Base-by-base conservation (phyloP, 352 stramenopile genomes). In the Globisporangium takayamanum region DNA sequence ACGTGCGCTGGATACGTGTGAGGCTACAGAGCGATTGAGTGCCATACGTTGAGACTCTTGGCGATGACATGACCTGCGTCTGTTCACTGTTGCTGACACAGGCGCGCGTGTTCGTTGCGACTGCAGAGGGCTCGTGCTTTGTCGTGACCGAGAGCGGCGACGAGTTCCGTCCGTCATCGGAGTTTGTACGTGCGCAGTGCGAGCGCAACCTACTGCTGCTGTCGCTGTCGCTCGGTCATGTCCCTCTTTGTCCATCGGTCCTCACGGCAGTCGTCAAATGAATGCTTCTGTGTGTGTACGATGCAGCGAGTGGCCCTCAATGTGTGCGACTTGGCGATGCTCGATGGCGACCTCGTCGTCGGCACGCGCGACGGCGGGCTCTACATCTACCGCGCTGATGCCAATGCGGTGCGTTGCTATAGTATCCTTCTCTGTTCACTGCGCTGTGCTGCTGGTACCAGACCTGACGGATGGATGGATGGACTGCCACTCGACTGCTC, bases 81-180 rank as follows among this genome's bases (percentile, higher is more conserved):
- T 39, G 33, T 10, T 5, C 1, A 12, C 33, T 39, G 6, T 12
- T 39, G 33, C 18, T 50, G 18, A 4, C 16, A 36, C 37, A 89
- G 79, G 73, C 70, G 39, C 76, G 76, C 1, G 67, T 93, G 37
- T 80, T 94, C 59, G 84, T 89, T n/a, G 70, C 79, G 46, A 94
- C 81, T 14, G 75, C 80, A 2, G 84, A 92, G 60, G 81, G 81
- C 11, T 64, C 56, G 36, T 91, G 84, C 63, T 84, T 66, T 41
- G 73, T 92, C 8, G 87, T 66, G 14, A 73, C 75, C 2, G 74
- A 84, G 20, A 73, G 66, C 45, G 70, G 69, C 45, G 71, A 81
- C 53, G 69, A 84, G 26, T 73, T 93, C 50, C 69, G 69, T 25
- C 57, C 79, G n/a, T 73, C 65, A 15, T 73, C 69, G 0, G 78